Conservation (phyloP, 2,329 filamentous ascomycete genomes). For the Dactylellina parvicollis region DNA sequence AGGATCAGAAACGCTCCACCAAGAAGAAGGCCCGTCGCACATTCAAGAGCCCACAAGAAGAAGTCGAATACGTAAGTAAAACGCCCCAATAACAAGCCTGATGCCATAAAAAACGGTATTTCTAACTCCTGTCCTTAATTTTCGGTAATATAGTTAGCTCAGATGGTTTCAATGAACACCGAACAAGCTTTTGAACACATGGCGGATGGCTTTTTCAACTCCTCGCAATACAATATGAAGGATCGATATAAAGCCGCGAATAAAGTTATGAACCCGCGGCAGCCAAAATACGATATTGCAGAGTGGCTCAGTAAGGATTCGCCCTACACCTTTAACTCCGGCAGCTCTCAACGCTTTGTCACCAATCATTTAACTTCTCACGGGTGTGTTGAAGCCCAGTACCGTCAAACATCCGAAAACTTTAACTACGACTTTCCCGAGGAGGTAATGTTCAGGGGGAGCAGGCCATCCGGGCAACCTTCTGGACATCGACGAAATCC, state of each 20-base stretch:
- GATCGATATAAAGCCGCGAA: conserved; percentile 3
- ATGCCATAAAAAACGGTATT: no score
- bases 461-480: neutral
- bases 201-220: neutral
- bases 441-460: neutral
- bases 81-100: neutral
- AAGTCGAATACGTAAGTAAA: conserved; percentile 3
- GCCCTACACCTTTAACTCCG: neutral
- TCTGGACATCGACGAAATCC: neutral
- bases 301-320: conserved; percentile 7
- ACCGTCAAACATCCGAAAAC: neutral
- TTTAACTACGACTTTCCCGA: neutral
- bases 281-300: neutral
- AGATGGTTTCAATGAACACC: neutral
- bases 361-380: neutral
- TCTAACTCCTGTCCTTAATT: no score
- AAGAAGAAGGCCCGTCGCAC: neutral
- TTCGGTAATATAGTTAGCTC: neutral
- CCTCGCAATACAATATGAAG: neutral
- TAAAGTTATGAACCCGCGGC: conserved; percentile 20
- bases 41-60: neutral
- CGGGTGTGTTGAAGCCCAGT: neutral
- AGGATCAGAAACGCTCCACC: neutral
- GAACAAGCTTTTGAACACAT: conserved; percentile 4
- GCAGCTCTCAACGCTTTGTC: conserved; percentile 10